These are phyloP conservation scores for Sporormia fimetaria DNA, from an alignment of 495 filamentous ascomycete genomes.

Conservation along the genomic window DNA sequence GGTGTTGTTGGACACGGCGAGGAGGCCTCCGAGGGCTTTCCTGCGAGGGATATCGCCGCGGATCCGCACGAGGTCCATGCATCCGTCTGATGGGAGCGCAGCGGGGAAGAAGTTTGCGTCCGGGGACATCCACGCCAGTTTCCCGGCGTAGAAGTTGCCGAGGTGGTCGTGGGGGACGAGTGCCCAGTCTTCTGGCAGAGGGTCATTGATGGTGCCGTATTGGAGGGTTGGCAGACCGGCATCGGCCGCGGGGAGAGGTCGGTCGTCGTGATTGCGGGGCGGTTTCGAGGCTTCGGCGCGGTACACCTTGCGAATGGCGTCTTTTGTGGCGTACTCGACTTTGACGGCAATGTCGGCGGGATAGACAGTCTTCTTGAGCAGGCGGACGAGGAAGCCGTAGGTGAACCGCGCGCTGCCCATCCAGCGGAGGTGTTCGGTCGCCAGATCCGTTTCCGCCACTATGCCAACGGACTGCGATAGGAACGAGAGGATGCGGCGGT, in stretches of 20 bases:
- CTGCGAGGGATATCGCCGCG: slow-evolving; percentile 58
- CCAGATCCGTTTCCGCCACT: slow-evolving; percentile 79
- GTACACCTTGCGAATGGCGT: slow-evolving; percentile 63
- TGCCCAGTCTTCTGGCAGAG: slow-evolving; percentile 65
- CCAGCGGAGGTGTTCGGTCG: slow-evolving; percentile 84
- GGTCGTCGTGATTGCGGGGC: slow-evolving; percentile 12
- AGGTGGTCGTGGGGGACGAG: slow-evolving; percentile 59
- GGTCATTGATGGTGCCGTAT: slow-evolving; percentile 68
- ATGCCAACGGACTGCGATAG: slow-evolving; percentile 84
- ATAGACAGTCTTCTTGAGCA: slow-evolving; percentile 62
- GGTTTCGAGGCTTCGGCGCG: slow-evolving; percentile 36
- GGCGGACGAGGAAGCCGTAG: slow-evolving; percentile 62
- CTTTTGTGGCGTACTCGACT: slow-evolving; percentile 67
- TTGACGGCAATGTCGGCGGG: slow-evolving; percentile 83
- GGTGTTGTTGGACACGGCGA: slow-evolving; percentile 53
- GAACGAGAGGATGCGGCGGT: slow-evolving; percentile 65
- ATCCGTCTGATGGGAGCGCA: slow-evolving; percentile 71
- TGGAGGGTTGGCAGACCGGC: slow-evolving; percentile 56
- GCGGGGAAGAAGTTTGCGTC: slow-evolving; percentile 82
- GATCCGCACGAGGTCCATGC: slow-evolving; percentile 73
- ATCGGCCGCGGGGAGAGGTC: slow-evolving; percentile 1
- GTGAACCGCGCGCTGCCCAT: slow-evolving; percentile 80
- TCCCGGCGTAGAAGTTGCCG: slow-evolving; percentile 90
- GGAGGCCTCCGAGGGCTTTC: slow-evolving; percentile 53
- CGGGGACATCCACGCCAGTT: slow-evolving; percentile 86